Conservation (phyloP, 2,329 filamentous ascomycete species). For the Aspergillus ochraceoroseus region DNA sequence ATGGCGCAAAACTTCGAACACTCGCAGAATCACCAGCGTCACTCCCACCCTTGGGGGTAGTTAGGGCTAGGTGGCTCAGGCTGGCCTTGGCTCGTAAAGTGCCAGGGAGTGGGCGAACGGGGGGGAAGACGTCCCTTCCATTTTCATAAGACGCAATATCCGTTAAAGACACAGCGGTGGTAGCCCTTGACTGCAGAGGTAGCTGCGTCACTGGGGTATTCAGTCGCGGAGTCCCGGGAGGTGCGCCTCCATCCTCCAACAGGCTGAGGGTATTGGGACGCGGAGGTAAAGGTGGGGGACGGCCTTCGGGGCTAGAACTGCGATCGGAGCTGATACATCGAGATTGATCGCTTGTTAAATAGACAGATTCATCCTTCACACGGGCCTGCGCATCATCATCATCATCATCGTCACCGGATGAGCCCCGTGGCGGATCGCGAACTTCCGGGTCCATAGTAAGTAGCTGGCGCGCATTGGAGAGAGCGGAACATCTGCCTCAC, state of each 20-base stretch:
- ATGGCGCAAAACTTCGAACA: conserved; percentile 49
- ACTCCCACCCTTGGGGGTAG: conserved; percentile 45
- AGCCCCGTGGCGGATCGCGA: conserved; percentile 8
- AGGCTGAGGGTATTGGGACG: conserved; percentile 40
- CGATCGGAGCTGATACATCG: conserved; percentile 17
- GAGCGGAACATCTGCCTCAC: conserved; percentile 1
- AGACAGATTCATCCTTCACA: conserved; percentile 2
- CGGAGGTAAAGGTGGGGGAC: conserved; percentile 46
- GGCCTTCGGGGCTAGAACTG: conserved; percentile 31
- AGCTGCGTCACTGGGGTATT: conserved; percentile 26
- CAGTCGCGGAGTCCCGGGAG: conserved; percentile 32
- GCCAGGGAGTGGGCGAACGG: conserved; percentile 29
- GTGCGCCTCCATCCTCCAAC: conserved; percentile 33
- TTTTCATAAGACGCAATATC: conserved; percentile 73
- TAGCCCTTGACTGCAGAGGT: conserved; percentile 59
- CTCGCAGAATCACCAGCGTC: conserved; percentile 50
- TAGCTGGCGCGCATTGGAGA: conserved; percentile 13
- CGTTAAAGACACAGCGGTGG: conserved; percentile 76
- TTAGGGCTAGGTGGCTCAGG: conserved; percentile 41
- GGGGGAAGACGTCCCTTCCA: conserved; percentile 60
- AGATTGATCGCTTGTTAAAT: conserved; percentile 17
- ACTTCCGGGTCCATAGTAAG: conserved; percentile 14
- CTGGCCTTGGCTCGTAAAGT: conserved; percentile 35
- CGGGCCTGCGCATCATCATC: conserved; percentile 1
- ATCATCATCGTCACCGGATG: too few species aligned